phyloP scores from a whole-genome alignment of 148 eudicot species.

The Linanthus parryae region DNA sequence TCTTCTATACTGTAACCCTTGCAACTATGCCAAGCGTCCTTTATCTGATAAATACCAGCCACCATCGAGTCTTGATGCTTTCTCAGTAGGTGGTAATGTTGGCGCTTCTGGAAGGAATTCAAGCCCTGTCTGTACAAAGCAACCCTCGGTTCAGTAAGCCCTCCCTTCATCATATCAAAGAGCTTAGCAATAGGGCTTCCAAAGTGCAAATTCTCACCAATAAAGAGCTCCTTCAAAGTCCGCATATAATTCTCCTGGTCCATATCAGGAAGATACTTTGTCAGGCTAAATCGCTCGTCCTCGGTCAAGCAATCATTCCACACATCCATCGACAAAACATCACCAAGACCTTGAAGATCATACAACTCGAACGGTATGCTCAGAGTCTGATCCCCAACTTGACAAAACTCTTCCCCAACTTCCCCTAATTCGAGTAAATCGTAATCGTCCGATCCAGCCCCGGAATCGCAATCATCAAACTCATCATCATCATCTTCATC shows the following conservation, averaged over 20 bases:
- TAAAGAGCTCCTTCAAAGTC: constrained; percentile 81
- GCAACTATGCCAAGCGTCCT: constrained; percentile 73
- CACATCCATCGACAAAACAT: constrained; percentile 73
- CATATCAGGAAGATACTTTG: constrained; percentile 89
- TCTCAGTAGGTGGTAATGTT: constrained; percentile 66
- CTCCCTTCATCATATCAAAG: constrained; percentile 85
- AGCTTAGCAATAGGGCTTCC: constrained; percentile 65
- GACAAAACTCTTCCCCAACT: constrained; percentile 82
- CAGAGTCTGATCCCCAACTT: constrained; percentile 68
- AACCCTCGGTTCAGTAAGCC: constrained; percentile 90
- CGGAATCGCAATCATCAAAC: constrained; percentile 92
- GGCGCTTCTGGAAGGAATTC: constrained; percentile 61
- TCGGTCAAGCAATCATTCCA: constrained; percentile 92
- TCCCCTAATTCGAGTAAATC: constrained; percentile 91
- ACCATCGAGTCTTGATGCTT: constrained; percentile 80
- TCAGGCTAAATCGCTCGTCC: constrained; percentile 69
- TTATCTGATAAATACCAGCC: constrained; percentile 57
- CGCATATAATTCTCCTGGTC: constrained; percentile 76
- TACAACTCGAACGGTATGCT: constrained; percentile 81
- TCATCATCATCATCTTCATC: constrained; percentile 60
- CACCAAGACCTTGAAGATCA: constrained; percentile 65
- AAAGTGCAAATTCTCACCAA: constrained; percentile 72
- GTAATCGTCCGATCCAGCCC: constrained; percentile 94
- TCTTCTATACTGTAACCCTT: constrained; percentile 88
- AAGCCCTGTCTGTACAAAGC: constrained; percentile 82